Conservation (phyloP, 2,329 filamentous ascomycete species). For the Fusarium sp. region DNA sequence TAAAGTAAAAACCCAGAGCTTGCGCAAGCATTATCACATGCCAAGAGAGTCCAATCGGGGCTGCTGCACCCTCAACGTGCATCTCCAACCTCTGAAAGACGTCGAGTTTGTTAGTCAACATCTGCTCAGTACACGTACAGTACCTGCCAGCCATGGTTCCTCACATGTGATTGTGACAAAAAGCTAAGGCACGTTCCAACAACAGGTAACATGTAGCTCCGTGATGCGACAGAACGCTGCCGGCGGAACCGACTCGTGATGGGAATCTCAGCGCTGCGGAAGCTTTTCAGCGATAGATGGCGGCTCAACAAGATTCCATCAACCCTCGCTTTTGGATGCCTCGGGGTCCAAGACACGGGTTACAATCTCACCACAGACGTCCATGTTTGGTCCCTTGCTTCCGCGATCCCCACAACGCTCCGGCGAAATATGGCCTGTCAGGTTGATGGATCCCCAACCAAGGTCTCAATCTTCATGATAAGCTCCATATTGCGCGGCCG, state of each 20-base stretch:
- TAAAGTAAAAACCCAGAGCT: background rate
- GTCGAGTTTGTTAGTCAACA: slow-evolving; percentile 6
- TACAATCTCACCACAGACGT: slow-evolving; percentile 3
- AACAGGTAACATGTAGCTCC: background rate
- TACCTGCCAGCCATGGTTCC: background rate
- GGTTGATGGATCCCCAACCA: slow-evolving; percentile 9
- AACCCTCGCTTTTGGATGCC: background rate
- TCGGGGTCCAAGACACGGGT: background rate
- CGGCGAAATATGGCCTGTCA: slow-evolving; percentile 9
- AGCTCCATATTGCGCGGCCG: slow-evolving; percentile 9
- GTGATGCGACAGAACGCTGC: background rate
- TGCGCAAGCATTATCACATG: slow-evolving; percentile 30
- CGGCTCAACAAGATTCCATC: background rate
- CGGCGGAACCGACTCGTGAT: background rate
- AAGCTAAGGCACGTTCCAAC: slow-evolving; percentile 1
- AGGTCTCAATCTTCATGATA: slow-evolving; percentile 12
- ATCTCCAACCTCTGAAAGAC: background rate
- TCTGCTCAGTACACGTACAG: background rate
- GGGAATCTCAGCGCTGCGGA: background rate
- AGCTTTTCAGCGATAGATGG: background rate
- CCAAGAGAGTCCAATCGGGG: slow-evolving; percentile 1
- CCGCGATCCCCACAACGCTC: slow-evolving; percentile 14
- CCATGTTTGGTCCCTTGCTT: slow-evolving; percentile 3
- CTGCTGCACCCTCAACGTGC: slow-evolving; percentile 6
- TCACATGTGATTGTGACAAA: slow-evolving; percentile 23